Percentiles rank a stretch among this genome's conserved stretches.
Conservation (phyloP, 2,329 filamentous ascomycete species). For the Ascosphaera apis region DNA sequence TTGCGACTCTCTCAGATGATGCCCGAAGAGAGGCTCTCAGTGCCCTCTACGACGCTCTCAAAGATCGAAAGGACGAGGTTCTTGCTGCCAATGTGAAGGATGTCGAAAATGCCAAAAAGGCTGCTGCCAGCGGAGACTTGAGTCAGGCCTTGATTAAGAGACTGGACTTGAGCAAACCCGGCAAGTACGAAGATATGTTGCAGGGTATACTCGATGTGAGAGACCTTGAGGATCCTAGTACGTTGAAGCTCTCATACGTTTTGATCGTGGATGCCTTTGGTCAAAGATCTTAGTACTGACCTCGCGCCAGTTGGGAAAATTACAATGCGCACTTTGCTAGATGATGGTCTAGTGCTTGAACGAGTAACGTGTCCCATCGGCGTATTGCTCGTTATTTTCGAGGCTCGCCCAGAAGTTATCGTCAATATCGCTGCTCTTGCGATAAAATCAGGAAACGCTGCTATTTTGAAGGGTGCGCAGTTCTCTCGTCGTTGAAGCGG, state of each 20-base stretch:
- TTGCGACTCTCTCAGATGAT: slow-evolving; percentile 53
- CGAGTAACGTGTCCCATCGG: slow-evolving; percentile 86
- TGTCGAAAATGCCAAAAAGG: slow-evolving; percentile 47
- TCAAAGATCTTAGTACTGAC: slow-evolving; percentile 5
- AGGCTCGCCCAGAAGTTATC: slow-evolving; percentile 91
- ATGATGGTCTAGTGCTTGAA: slow-evolving; percentile 66
- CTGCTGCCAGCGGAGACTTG: slow-evolving; percentile 51
- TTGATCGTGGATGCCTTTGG: background rate
- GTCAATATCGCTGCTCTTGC: slow-evolving; percentile 92
- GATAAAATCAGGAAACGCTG: slow-evolving; percentile 92
- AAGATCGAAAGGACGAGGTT: slow-evolving; percentile 46
- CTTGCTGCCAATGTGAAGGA: slow-evolving; percentile 72
- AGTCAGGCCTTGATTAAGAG: slow-evolving; percentile 69
- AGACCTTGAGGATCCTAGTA: slow-evolving; percentile 64
- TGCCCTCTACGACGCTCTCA: slow-evolving; percentile 57
- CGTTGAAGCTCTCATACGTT: slow-evolving; percentile 16
- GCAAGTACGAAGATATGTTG: slow-evolving; percentile 96
- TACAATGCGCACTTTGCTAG: slow-evolving; percentile 61
- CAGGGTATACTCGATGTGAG: slow-evolving; percentile 81
- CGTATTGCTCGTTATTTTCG: slow-evolving; percentile 95
- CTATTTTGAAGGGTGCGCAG: slow-evolving; percentile 60
- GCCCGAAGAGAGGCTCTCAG: slow-evolving; percentile 70
- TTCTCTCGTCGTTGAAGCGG: background rate
- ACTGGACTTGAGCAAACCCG: slow-evolving; percentile 61
- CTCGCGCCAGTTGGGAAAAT: slow-evolving; percentile 47